Evolutionary conservation across 2,329 filamentous ascomycete species (phyloP).

Genomic region (Sodiomyces alkalinus): DNA sequence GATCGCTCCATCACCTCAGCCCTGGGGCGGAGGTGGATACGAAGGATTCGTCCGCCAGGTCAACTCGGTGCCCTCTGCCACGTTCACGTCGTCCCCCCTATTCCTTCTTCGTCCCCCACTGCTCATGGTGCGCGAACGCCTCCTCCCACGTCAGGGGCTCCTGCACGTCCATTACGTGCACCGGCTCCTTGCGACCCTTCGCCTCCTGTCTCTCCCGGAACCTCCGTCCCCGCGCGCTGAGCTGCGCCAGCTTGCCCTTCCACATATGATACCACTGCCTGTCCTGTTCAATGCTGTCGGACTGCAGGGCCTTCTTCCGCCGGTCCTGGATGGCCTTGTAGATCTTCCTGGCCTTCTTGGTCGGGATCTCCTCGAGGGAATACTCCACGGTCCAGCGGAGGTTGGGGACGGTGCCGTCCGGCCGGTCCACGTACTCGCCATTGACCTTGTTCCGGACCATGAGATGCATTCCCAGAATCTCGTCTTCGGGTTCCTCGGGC

Average conservation of each 20-base stretch:
- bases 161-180: constrained; percentile 31
- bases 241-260: constrained; percentile 20
- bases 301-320: constrained; percentile 30
- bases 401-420: constrained; percentile 24
- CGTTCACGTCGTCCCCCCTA: too few species aligned
- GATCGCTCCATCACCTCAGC: too few species aligned
- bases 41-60: too few species aligned
- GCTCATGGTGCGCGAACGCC: constrained; percentile 15
- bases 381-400: constrained; percentile 66
- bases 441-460: constrained; percentile 61
- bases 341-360: constrained; percentile 27
- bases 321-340: constrained; percentile 43
- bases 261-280: constrained; percentile 32
- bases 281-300: constrained; percentile 23
- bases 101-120: constrained; percentile 3
- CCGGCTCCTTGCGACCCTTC: constrained; percentile 28
- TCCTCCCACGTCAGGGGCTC: constrained; percentile 16
- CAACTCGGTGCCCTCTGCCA: too few species aligned
- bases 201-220: constrained; percentile 41
- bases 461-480: constrained; percentile 55
- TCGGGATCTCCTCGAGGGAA: constrained; percentile 47
- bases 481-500: constrained; percentile 7
- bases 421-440: constrained; percentile 45
- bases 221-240: constrained; percentile 36
- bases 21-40: too few species aligned